Evolutionary conservation across 2,329 filamentous ascomycete species (phyloP).

Genomic region (Didymosphaeria variabile): DNA sequence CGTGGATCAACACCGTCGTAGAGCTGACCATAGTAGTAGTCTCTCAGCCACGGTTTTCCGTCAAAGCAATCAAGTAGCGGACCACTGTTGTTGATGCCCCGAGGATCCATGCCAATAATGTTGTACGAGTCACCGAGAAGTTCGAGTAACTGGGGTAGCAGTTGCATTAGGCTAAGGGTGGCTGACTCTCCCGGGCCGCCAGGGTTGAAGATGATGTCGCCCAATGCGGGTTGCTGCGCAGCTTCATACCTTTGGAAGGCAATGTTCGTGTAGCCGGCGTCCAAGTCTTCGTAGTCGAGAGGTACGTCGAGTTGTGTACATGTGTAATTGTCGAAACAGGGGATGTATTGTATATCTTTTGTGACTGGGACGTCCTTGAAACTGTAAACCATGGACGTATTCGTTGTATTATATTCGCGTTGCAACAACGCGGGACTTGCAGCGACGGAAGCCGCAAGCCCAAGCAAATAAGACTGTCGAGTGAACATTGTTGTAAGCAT

Average conservation of each 20-base stretch:
- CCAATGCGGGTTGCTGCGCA: constrained; percentile 53
- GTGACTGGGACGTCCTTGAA: constrained; percentile 17
- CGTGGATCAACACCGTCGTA: constrained; percentile 1
- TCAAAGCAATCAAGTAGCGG: constrained; percentile 45
- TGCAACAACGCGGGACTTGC: not conserved
- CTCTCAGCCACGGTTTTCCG: constrained; percentile 4
- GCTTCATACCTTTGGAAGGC: constrained; percentile 47
- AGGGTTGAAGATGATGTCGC: constrained; percentile 51
- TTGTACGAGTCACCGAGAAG: constrained; percentile 45
- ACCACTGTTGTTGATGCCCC: constrained; percentile 49
- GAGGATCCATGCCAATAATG: constrained; percentile 52
- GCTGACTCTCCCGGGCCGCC: constrained; percentile 58
- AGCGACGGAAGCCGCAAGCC: constrained; percentile 4
- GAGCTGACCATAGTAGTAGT: constrained; percentile 5
- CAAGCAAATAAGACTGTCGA: not conserved
- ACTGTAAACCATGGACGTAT: not conserved
- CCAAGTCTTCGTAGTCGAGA: constrained; percentile 46
- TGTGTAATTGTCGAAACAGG: constrained; percentile 57
- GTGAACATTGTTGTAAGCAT: not conserved
- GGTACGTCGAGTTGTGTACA: constrained; percentile 62
- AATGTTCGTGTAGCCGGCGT: constrained; percentile 45
- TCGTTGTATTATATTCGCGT: not conserved
- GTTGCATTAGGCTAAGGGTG: constrained; percentile 23
- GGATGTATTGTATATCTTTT: constrained; percentile 15
- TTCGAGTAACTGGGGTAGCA: constrained; percentile 4